These are phyloP conservation scores for Maudiozyma turicensis DNA, from an alignment of 805 yeast species.

Conservation along the genomic window DNA sequence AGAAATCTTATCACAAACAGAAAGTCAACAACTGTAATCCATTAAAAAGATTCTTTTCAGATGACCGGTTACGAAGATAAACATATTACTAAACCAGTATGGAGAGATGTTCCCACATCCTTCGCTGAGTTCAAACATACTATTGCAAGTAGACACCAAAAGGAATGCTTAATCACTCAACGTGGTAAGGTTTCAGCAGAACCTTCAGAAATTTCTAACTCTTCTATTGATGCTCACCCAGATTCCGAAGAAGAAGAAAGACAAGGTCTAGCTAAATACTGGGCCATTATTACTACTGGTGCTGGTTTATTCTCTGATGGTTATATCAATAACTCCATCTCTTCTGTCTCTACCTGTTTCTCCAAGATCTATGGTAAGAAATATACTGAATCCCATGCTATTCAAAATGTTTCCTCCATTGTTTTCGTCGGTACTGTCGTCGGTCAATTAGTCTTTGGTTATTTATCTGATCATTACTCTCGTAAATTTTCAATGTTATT, in stretches of 20 bases:
- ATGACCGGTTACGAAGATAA: not conserved
- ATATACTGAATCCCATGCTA: constrained; percentile 56
- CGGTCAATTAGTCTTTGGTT: constrained; percentile 78
- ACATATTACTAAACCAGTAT: not conserved
- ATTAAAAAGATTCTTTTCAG: no score
- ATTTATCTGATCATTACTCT: constrained; percentile 66
- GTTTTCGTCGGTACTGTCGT: constrained; percentile 88
- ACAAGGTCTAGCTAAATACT: constrained; percentile 28
- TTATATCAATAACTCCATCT: constrained; percentile 76
- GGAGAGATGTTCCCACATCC: not conserved
- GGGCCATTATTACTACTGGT: constrained; percentile 78
- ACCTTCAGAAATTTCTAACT: not conserved
- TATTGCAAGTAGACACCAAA: not conserved
- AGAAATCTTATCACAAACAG: not conserved
- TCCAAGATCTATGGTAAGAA: constrained; percentile 52
- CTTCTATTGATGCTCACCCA: not conserved
- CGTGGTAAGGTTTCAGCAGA: not conserved
- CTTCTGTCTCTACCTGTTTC: constrained; percentile 67
- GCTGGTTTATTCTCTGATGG: constrained; percentile 94
- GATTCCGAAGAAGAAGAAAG: not conserved
- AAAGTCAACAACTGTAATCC: not conserved
- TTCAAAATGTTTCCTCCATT: constrained; percentile 72
- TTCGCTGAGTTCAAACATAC: not conserved
- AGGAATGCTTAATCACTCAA: not conserved
- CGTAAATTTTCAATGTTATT: constrained; percentile 77